These are phyloP conservation scores for Trichosporon sp. DNA, from an alignment of 1,284 basidiomycete genomes.

Conservation along the genomic window DNA sequence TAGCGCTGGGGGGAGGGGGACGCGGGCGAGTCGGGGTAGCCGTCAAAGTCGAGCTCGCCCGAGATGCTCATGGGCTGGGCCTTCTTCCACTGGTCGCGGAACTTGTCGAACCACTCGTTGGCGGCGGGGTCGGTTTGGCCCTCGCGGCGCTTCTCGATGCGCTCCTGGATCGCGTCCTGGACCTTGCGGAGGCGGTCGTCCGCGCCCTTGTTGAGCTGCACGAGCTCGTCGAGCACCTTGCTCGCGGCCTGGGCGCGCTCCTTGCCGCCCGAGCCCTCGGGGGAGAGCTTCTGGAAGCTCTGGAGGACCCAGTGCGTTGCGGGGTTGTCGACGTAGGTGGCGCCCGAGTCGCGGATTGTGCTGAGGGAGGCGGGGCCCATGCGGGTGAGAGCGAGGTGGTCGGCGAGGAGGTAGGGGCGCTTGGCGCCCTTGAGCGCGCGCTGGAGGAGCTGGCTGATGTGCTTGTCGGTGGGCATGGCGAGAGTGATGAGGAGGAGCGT, in stretches of 20 bases:
- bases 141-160: constrained; percentile 26
- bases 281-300: constrained; percentile 20
- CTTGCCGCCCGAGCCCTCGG: not conserved
- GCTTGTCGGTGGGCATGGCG: constrained; percentile 23
- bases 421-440: constrained; percentile 18
- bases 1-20: constrained; percentile 26
- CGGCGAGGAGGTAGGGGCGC: constrained; percentile 25
- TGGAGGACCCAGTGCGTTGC: constrained; percentile 29
- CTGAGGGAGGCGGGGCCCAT: constrained; percentile 23
- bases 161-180: constrained; percentile 23
- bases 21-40: constrained; percentile 28
- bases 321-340: constrained; percentile 29
- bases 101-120: constrained; percentile 25
- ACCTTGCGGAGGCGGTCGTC: constrained; percentile 21
- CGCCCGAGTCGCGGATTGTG: constrained; percentile 19
- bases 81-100: constrained; percentile 26
- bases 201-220: constrained; percentile 14
- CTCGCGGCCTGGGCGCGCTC: constrained; percentile 21
- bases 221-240: constrained; percentile 24
- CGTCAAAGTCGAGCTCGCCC: constrained; percentile 29
- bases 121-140: constrained; percentile 20
- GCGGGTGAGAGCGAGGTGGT: constrained; percentile 27
- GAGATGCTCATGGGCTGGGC: constrained; percentile 22
- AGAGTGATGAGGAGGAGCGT: not conserved
- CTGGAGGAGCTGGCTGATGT: constrained; percentile 23